Percentiles rank a stretch among this genome's conserved stretches.
These are phyloP conservation scores for Cunninghamia lanceolata DNA, from an alignment of 75 land plant genomes.

Conservation along the genomic window DNA sequence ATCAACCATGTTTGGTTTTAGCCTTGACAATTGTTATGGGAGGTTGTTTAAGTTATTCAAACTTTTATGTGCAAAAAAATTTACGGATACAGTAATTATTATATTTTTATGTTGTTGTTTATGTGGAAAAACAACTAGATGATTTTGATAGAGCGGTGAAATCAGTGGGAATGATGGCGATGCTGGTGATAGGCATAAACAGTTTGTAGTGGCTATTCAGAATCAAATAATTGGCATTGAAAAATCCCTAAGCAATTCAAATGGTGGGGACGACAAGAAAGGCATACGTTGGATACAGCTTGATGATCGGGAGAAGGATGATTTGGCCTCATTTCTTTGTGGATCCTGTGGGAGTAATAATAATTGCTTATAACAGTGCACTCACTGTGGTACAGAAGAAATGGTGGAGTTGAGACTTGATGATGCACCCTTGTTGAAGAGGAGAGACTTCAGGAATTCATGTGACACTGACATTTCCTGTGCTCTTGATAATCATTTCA, in stretches of 20 bases:
- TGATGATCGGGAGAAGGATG: slow-evolving; percentile 51
- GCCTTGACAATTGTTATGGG: not conserved
- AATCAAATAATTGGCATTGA: slow-evolving; percentile 50
- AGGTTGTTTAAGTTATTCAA: not conserved
- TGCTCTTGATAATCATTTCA: slow-evolving; percentile 5
- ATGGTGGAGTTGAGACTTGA: slow-evolving; percentile 2
- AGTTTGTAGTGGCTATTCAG: slow-evolving; percentile 53
- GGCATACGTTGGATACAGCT: slow-evolving; percentile 47
- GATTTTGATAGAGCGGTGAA: slow-evolving; percentile 67
- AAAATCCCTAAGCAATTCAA: slow-evolving; percentile 34
- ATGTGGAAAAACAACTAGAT: slow-evolving; percentile 38
- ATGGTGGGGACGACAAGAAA: slow-evolving; percentile 33
- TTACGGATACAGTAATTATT: not conserved
- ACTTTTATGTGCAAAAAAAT: not conserved
- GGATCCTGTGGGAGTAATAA: slow-evolving; percentile 13
- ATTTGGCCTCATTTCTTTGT: slow-evolving; percentile 57
- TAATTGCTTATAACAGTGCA: not conserved
- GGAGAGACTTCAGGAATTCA: not conserved
- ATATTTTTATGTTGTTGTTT: not conserved
- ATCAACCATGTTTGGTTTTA: not conserved
- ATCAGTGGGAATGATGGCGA: slow-evolving; percentile 21
- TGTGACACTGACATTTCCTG: not conserved
- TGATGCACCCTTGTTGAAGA: not conserved
- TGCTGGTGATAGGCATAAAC: slow-evolving; percentile 38
- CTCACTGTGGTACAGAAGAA: too few species aligned